A percentile compares a stretch with the other conserved stretches of the same genome.
Evolutionary conservation across 1,284 basidiomycete species (phyloP).

Genomic region (Testicularia cyperi): DNA sequence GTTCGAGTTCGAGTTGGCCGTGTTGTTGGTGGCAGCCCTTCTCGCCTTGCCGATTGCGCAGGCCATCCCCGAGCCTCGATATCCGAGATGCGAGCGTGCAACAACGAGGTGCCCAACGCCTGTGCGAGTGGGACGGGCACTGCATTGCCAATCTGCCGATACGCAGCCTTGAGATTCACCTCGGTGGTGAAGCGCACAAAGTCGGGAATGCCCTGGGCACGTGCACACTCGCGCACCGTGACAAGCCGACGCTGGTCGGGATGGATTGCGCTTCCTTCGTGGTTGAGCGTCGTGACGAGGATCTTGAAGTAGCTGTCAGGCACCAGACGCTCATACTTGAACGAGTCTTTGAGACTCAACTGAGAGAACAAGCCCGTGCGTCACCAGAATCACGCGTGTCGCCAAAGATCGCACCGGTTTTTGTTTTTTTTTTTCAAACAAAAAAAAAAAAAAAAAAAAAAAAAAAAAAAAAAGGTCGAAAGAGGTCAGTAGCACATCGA

Average conservation of each 20-base stretch:
- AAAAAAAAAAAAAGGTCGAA: too few species aligned
- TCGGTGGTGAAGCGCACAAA: constrained; percentile 17
- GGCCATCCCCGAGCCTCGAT: too few species aligned
- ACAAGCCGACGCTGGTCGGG: constrained; percentile 24
- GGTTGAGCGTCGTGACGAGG: constrained; percentile 2
- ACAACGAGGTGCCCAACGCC: constrained; percentile 9
- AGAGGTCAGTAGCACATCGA: too few species aligned
- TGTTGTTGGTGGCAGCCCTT: too few species aligned
- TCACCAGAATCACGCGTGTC: too few species aligned
- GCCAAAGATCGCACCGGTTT: too few species aligned
- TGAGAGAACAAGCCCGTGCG: too few species aligned
- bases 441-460: too few species aligned
- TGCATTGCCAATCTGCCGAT: constrained; percentile 34
- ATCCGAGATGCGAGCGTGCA: constrained; percentile 10
- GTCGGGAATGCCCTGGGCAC: constrained; percentile 33
- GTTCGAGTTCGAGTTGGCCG: too few species aligned
- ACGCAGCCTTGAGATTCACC: constrained; percentile 8
- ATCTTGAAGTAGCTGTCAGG: constrained; percentile 5
- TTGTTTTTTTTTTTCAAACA: too few species aligned
- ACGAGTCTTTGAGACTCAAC: background rate
- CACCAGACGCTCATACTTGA: constrained; percentile 13
- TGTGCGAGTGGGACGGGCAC: constrained; percentile 19
- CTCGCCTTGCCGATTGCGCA: too few species aligned
- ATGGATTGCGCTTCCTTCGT: constrained; percentile 14
- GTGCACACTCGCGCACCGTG: constrained; percentile 28